Conservation (phyloP, 1,284 basidiomycete genomes). For the Coriolopsis trogii region DNA sequence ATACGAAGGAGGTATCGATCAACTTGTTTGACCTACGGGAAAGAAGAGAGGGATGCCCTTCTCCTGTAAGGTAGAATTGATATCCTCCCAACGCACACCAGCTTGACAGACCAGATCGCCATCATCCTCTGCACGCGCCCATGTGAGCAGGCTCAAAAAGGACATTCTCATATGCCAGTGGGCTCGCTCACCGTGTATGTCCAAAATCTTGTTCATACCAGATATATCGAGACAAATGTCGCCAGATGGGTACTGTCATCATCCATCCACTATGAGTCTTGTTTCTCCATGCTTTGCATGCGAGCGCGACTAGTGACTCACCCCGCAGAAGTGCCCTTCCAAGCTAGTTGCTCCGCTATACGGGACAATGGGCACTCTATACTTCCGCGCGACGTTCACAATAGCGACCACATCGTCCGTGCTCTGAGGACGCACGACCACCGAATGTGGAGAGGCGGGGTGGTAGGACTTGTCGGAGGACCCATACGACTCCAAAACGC, state of each 20-base stretch:
- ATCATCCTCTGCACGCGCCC: slow-evolving; percentile 62
- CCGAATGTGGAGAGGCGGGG: slow-evolving; percentile 63
- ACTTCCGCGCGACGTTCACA: slow-evolving; percentile 59
- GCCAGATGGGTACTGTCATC: slow-evolving; percentile 28
- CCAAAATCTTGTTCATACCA: slow-evolving; percentile 82
- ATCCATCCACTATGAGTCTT: too few relatives aligned
- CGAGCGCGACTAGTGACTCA: slow-evolving; percentile 29
- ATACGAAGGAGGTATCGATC: neutral
- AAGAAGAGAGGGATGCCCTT: slow-evolving; percentile 84
- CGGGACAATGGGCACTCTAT: slow-evolving; percentile 57
- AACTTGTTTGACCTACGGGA: slow-evolving; percentile 56
- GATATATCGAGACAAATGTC: slow-evolving; percentile 71
- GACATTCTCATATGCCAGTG: too few relatives aligned
- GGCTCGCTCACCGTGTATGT: slow-evolving; percentile 63
- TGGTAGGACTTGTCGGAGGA: slow-evolving; percentile 73
- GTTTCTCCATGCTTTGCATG: neutral
- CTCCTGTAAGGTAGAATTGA: slow-evolving; percentile 76
- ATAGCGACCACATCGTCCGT: slow-evolving; percentile 68
- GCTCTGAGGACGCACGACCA: slow-evolving; percentile 46
- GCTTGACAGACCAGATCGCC: slow-evolving; percentile 83
- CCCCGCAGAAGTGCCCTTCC: slow-evolving; percentile 63
- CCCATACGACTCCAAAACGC: slow-evolving; percentile 55
- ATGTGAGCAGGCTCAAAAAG: neutral
- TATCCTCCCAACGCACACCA: slow-evolving; percentile 85
- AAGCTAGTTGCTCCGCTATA: slow-evolving; percentile 68